A percentile compares a stretch with the other conserved stretches of the same genome.
Evolutionary conservation across 2,329 filamentous ascomycete genomes (phyloP).

Genomic region (Colletotrichum sansevieriae): DNA sequence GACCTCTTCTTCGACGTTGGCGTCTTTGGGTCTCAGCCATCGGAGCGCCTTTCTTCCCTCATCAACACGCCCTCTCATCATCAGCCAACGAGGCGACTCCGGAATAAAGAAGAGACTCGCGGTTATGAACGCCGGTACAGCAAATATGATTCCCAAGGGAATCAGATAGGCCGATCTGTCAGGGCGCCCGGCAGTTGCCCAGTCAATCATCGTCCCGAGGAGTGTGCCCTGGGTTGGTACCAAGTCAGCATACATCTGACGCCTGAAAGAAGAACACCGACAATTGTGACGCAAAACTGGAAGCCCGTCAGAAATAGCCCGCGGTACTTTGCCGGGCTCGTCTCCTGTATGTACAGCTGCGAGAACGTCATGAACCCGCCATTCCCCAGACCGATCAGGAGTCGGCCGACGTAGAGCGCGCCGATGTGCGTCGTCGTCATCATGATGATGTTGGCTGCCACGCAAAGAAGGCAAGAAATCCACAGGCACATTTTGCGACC

Average conservation of each 20-base stretch:
- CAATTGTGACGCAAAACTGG: neutral
- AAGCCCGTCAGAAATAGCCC: conserved; percentile 57
- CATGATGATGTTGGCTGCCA: conserved; percentile 3
- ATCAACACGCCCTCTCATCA: neutral
- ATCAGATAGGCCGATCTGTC: neutral
- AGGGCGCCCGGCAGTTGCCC: neutral
- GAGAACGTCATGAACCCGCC: conserved; percentile 70
- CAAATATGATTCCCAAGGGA: neutral
- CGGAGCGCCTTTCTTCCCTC: neutral
- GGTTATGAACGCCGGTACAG: neutral
- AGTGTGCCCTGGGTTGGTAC: neutral
- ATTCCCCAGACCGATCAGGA: conserved; percentile 68
- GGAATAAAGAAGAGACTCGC: neutral
- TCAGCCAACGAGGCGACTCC: neutral
- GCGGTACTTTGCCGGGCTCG: conserved; percentile 61
- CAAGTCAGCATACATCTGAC: neutral
- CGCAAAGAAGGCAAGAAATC: neutral
- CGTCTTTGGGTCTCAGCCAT: neutral
- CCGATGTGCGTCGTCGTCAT: conserved; percentile 62
- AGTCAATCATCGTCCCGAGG: neutral
- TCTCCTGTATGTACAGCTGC: conserved; percentile 62
- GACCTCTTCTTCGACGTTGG: conserved; percentile 45
- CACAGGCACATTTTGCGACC: neutral
- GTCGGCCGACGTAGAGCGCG: conserved; percentile 66
- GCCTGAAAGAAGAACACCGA: neutral